phyloP scores from a whole-genome alignment of 2,329 filamentous ascomycete species.

The Penicillium vulpinum region DNA sequence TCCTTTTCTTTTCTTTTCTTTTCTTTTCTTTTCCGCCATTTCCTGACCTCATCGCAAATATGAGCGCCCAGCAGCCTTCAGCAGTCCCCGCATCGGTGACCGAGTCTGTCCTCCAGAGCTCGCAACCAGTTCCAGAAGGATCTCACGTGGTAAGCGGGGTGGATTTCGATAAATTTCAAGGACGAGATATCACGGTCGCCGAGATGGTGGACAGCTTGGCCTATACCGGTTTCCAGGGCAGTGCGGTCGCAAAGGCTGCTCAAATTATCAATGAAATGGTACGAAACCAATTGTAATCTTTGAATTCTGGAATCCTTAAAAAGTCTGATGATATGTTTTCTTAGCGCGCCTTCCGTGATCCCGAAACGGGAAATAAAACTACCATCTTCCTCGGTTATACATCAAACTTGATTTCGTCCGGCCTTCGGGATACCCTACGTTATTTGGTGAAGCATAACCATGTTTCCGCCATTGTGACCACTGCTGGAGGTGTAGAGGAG shows the following conservation, averaged over 20 bases:
- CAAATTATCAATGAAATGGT: conserved; percentile 97
- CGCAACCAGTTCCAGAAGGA: conserved; percentile 74
- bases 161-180: conserved; percentile 80
- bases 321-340: conserved; percentile 1
- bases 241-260: conserved; percentile 79
- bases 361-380: conserved; percentile 74
- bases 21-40: conserved; percentile 41
- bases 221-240: conserved; percentile 82
- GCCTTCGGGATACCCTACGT: conserved; percentile 83
- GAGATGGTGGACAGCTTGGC: conserved; percentile 80
- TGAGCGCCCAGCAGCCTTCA: conserved; percentile 24
- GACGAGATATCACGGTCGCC: conserved; percentile 74
- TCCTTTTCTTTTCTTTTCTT: neutral
- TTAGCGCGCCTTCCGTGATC: conserved; percentile 76
- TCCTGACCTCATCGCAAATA: conserved; percentile 4
- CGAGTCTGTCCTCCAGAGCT: conserved; percentile 81
- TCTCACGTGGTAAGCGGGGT: conserved; percentile 84
- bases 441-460: conserved; percentile 93
- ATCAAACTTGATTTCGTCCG: conserved; percentile 95
- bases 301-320: neutral
- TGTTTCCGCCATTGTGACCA: conserved; percentile 90
- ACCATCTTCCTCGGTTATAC: conserved; percentile 98
- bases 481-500: conserved; percentile 92
- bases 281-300: conserved; percentile 16
- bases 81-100: conserved; percentile 63